phyloP scores from a whole-genome alignment of 2,329 filamentous ascomycete species.

The Botrytis byssoidea region DNA sequence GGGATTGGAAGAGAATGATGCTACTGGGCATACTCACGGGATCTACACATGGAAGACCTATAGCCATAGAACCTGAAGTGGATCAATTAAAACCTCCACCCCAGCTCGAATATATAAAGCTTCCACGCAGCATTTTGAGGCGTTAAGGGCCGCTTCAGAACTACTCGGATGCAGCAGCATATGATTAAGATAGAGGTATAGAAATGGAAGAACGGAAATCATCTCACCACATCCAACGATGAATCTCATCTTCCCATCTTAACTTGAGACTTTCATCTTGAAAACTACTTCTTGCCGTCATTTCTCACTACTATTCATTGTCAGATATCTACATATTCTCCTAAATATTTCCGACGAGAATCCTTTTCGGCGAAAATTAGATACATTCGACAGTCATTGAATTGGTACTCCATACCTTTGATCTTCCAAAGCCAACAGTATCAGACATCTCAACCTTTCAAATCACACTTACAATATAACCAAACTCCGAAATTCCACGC shows the following conservation, averaged over 20 bases:
- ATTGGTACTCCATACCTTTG: background rate
- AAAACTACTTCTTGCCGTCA: background rate
- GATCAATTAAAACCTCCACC: no score
- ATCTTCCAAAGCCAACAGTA: background rate
- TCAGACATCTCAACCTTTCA: no score
- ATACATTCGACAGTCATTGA: background rate
- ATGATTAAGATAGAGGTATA: background rate
- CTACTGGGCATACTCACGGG: fast-evolving
- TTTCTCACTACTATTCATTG: background rate
- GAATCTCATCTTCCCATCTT: background rate
- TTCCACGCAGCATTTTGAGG: background rate
- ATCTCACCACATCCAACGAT: background rate
- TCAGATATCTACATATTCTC: background rate
- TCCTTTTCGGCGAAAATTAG: background rate
- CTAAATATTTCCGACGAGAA: background rate
- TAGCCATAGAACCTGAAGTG: background rate
- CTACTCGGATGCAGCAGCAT: no score
- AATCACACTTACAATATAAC: background rate
- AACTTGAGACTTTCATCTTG: background rate
- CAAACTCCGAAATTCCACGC: background rate
- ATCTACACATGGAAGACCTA: background rate
- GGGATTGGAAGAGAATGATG: background rate
- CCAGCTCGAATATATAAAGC: background rate
- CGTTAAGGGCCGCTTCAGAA: no score
- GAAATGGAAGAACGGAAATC: background rate